phyloP scores from a whole-genome alignment of 2,329 filamentous ascomycete species.

The Ophiostoma ulmi region DNA sequence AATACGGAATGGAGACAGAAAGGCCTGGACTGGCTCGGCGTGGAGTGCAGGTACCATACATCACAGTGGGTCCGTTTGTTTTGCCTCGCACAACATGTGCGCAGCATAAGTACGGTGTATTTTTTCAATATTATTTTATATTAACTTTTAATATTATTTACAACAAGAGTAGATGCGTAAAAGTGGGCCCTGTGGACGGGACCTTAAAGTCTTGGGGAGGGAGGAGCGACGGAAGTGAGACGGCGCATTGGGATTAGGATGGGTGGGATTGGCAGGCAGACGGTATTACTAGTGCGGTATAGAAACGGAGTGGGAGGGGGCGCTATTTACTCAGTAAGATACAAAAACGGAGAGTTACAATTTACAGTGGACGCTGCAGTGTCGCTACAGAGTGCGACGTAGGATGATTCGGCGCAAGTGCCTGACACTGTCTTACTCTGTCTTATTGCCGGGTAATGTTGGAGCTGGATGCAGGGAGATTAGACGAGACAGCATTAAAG shows the following conservation, averaged over 20 bases:
- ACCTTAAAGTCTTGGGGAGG: slow-evolving; percentile 2
- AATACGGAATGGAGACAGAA: neutral
- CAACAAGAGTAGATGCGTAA: neutral
- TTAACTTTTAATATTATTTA: neutral
- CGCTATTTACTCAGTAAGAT: neutral
- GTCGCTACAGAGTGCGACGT: neutral
- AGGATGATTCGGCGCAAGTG: neutral
- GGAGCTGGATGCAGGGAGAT: slow-evolving; percentile 6
- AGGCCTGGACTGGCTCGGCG: slow-evolving; percentile 4
- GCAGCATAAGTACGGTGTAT: neutral
- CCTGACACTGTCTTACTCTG: neutral
- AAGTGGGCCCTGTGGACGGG: neutral
- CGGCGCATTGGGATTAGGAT: slow-evolving; percentile 8
- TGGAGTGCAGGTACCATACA: slow-evolving; percentile 6
- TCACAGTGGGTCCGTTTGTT: slow-evolving; percentile 6
- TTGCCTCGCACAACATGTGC: neutral
- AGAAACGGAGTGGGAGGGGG: neutral
- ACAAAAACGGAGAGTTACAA: neutral
- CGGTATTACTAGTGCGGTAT: neutral
- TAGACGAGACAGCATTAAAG: neutral
- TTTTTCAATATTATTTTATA: neutral
- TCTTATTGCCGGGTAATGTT: slow-evolving; percentile 6
- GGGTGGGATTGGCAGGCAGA: slow-evolving; percentile 6
- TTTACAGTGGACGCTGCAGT: too few species aligned
- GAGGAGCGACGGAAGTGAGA: slow-evolving; percentile 6